A percentile compares a stretch with the other conserved stretches of the same genome.
Evolutionary conservation across 148 eudicot species (phyloP).

Genomic region (Rhododendron ferrugineum): DNA sequence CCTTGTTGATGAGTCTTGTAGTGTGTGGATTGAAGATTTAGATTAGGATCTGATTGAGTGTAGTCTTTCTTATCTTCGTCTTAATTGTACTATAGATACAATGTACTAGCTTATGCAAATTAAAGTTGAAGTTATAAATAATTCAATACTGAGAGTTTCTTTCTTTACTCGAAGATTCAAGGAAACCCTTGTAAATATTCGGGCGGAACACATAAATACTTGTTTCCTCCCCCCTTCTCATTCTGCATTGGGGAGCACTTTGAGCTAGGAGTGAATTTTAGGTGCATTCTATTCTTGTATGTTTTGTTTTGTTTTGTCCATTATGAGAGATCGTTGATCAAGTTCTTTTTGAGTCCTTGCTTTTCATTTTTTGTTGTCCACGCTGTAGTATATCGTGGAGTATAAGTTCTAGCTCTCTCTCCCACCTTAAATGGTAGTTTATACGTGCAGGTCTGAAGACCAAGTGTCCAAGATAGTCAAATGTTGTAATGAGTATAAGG

Average conservation of each 20-base stretch:
- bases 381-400: not conserved
- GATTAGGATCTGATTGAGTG: not conserved
- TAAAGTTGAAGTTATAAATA: not conserved
- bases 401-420: not conserved
- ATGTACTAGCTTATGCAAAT: not conserved
- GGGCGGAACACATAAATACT: not conserved
- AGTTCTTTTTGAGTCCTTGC: not conserved
- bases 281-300: not conserved
- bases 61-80: not conserved
- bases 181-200: not conserved
- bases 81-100: too few species aligned
- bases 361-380: not conserved
- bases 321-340: not conserved
- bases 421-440: not conserved
- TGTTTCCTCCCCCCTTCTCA: too few species aligned
- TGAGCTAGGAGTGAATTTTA: not conserved
- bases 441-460: conserved; percentile 31
- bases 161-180: not conserved
- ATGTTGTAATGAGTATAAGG: conserved; percentile 83
- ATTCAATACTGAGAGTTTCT: not conserved
- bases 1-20: not conserved
- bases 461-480: conserved; percentile 79
- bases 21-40: not conserved
- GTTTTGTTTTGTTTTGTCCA: too few species aligned
- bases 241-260: not conserved